These are phyloP conservation scores for Urtica urens DNA, from an alignment of 306 rosid species.

Conservation along the genomic window DNA sequence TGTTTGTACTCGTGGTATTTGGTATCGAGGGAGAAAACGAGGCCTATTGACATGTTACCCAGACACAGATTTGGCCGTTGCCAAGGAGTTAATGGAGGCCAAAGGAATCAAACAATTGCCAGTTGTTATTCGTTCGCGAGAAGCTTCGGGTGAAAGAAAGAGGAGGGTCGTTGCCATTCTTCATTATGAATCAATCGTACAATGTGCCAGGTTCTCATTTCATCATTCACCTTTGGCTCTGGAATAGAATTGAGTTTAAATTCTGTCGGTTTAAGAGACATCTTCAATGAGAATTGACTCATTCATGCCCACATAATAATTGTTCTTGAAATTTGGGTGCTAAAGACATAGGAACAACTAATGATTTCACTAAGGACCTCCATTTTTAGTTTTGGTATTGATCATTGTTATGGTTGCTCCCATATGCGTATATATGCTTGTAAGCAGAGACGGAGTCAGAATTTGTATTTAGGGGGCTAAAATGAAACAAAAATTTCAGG, in stretches of 20 bases:
- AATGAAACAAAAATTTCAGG: no score
- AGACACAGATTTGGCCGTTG: constrained; percentile 61
- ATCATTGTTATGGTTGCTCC: no score
- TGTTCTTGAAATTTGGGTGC: no score
- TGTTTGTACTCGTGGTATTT: constrained; percentile 73
- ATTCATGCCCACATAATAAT: not conserved
- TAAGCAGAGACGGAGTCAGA: no score
- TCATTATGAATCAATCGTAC: constrained; percentile 56
- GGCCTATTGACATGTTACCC: constrained; percentile 80
- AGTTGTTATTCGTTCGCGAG: constrained; percentile 60
- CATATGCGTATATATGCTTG: no score
- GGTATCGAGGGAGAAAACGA: constrained; percentile 68
- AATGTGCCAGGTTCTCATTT: constrained; percentile 60
- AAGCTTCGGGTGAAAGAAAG: constrained; percentile 37
- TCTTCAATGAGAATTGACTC: not conserved
- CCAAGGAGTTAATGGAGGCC: constrained; percentile 96
- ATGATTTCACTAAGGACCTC: no score
- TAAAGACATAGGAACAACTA: no score
- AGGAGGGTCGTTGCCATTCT: constrained; percentile 70
- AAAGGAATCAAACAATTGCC: constrained; percentile 85
- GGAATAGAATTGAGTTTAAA: not conserved
- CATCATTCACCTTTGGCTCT: not conserved
- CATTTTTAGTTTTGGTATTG: no score
- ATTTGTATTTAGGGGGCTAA: no score
- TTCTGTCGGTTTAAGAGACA: not conserved